These are phyloP conservation scores for Magnolia officinalis DNA, from an alignment of 164 flowering plant species.

Conservation along the genomic window DNA sequence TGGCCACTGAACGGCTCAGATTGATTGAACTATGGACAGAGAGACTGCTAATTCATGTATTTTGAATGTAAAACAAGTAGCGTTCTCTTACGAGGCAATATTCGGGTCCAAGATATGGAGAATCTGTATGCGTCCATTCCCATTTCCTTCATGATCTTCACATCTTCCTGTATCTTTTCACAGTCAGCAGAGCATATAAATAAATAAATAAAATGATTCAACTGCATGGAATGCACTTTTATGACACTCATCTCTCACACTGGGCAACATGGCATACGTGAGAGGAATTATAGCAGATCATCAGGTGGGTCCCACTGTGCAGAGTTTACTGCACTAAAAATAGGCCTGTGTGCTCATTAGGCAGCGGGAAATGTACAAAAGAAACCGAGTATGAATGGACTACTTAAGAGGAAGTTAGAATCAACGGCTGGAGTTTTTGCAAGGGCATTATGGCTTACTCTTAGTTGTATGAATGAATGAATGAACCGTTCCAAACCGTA, in stretches of 20 bases:
- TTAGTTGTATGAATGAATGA: no score
- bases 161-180: conserved; percentile 22
- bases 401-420: no score
- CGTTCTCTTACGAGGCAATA: conserved; percentile 28
- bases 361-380: no score
- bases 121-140: conserved; percentile 31
- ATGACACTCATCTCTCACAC: background rate
- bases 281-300: background rate
- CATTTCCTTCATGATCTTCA: conserved; percentile 20
- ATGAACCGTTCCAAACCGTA: no score
- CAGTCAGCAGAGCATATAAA: background rate
- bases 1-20: background rate
- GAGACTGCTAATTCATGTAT: background rate
- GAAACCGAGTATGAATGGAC: no score
- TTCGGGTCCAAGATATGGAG: conserved; percentile 38
- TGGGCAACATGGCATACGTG: background rate
- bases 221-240: no score
- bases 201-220: background rate
- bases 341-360: no score
- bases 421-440: no score
- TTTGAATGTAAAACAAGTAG: background rate
- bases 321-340: no score
- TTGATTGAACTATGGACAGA: background rate
- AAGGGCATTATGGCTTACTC: no score
- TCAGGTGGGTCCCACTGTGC: no score